Evolutionary conservation across 805 yeast species (phyloP).

Genomic region (Schwanniomyces yamadae): DNA sequence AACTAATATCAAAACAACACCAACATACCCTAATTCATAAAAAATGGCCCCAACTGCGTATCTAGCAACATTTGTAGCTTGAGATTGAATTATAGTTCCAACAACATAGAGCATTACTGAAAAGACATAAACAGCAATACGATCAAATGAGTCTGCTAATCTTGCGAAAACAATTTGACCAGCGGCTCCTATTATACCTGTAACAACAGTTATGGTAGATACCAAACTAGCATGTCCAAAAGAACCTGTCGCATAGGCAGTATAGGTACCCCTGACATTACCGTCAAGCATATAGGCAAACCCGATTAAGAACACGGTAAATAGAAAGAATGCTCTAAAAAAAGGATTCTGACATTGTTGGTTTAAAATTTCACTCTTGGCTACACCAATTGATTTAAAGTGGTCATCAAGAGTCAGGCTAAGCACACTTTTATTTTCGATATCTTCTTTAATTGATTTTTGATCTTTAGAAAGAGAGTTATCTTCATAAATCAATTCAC

Average conservation of each 20-base stretch:
- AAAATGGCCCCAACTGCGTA: slow-evolving; percentile 32
- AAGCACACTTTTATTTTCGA: slow-evolving; percentile 1
- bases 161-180: slow-evolving; percentile 29
- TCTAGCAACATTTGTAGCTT: slow-evolving; percentile 25
- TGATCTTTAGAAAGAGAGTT: not conserved
- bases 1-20: slow-evolving; percentile 15
- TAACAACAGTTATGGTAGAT: slow-evolving; percentile 27
- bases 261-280: slow-evolving; percentile 19
- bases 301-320: slow-evolving; percentile 20
- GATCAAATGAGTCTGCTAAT: slow-evolving; percentile 27
- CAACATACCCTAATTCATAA: slow-evolving; percentile 17
- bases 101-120: slow-evolving; percentile 24
- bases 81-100: slow-evolving; percentile 30
- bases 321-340: slow-evolving; percentile 1
- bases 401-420: not conserved
- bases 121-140: slow-evolving; percentile 21
- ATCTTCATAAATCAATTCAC: not conserved
- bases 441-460: not conserved
- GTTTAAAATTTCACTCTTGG: slow-evolving; percentile 4
- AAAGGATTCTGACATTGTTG: slow-evolving; percentile 3
- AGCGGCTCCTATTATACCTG: slow-evolving; percentile 29
- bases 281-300: slow-evolving; percentile 27
- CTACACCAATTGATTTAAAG: slow-evolving; percentile 4
- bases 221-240: slow-evolving; percentile 21
- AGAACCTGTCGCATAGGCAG: slow-evolving; percentile 23